Evolutionary conservation across 1,284 basidiomycete genomes (phyloP), one percentile per base, ranked within the genome.

Genomic region (Rhodotorula sp.): DNA sequence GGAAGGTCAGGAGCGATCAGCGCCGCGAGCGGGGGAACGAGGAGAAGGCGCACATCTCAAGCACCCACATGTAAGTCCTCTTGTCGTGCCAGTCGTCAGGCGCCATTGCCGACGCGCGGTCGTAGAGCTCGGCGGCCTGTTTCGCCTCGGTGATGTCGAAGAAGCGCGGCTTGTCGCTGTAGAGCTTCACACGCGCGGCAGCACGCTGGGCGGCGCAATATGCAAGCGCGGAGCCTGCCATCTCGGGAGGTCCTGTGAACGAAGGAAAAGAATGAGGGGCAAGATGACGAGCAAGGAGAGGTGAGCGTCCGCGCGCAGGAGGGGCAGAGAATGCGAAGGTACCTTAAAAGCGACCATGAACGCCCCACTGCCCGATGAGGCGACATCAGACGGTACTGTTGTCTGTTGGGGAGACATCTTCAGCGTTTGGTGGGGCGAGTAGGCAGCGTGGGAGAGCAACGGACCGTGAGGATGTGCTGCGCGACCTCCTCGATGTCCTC

Each of bases 41-140:
- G 34, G 12, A 7, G 10, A 34, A 22, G 9, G 4, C 36, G 36
- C 19, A 41, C 51, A 21, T 32, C 51, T 54, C 61, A 12, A 44
- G 34, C 51, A 19, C 53, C 51, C 61, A 66, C 57, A 41, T 2
- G 48, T 36, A 46, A n/a, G 12, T 15, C 3, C 50, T 17, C 63
- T 61, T 61, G 32, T 25, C 36, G 51, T 61, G 51, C 25, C 27
- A 48, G n/a, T 64, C 57, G 51, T 64, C 51, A 2, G 39, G 51
- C 58, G 60, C 48, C 22, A 56, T 7, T 22, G 3, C 22, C 0
- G 51, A 50, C 1, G 58, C 63, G 21, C 25, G 9, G 29, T 69
- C 68, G 62, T 64, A 61, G n/a, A 27, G 39, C 5, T 48, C 25
- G 7, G 56, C 57, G n/a, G 68, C 57, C 32, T 36, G 19, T n/a